phyloP scores from a whole-genome alignment of 202 grass and related monocot species.

The Bolboschoenoplectus hybrid region DNA sequence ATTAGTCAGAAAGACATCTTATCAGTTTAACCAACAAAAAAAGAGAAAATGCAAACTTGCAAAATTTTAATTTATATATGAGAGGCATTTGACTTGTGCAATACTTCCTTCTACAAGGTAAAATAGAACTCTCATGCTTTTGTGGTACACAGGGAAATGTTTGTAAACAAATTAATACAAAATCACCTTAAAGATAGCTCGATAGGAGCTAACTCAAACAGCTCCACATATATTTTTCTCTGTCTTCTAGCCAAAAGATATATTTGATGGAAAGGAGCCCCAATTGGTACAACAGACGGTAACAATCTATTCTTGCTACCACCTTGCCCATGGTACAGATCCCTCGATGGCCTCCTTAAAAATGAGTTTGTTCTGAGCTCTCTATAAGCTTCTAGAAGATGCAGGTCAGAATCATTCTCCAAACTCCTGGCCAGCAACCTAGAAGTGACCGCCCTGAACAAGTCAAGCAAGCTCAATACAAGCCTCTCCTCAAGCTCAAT shows the following conservation, averaged over 20 bases:
- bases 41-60: slow-evolving; percentile 31
- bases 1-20: slow-evolving; percentile 44
- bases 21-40: slow-evolving; percentile 28
- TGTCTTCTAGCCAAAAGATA: slow-evolving; percentile 91
- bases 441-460: slow-evolving; percentile 74
- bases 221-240: slow-evolving; percentile 86
- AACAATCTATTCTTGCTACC: slow-evolving; percentile 57
- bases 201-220: slow-evolving; percentile 80
- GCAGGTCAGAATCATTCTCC: slow-evolving; percentile 62
- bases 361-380: slow-evolving; percentile 49
- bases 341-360: slow-evolving; percentile 41
- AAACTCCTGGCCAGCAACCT: slow-evolving; percentile 67
- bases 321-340: slow-evolving; percentile 35
- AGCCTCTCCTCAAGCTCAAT: slow-evolving; percentile 95
- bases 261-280: slow-evolving; percentile 95
- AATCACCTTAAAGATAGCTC: slow-evolving; percentile 86
- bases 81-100: slow-evolving; percentile 6
- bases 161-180: slow-evolving; percentile 39
- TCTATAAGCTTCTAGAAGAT: slow-evolving; percentile 50
- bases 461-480: slow-evolving; percentile 85
- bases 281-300: slow-evolving; percentile 82
- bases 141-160: neutral
- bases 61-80: slow-evolving; percentile 19
- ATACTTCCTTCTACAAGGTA: neutral
- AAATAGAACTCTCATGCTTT: slow-evolving; percentile 15